phyloP scores from a whole-genome alignment of 768 basidiomycete genomes.

The Tulasnella calospora region DNA sequence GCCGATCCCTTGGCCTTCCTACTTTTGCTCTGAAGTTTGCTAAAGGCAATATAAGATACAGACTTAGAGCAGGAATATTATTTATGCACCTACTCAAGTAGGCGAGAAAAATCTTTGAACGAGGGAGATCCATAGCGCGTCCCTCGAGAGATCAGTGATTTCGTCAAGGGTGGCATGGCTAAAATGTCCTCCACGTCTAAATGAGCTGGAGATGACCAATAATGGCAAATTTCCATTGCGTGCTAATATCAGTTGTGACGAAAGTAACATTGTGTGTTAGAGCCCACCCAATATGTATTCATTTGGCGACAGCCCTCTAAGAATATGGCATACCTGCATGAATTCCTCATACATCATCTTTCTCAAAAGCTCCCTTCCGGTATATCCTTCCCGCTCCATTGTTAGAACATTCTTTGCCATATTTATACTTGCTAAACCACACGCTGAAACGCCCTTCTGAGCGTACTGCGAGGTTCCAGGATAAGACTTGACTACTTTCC shows the following conservation, averaged over 20 bases:
- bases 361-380: constrained; percentile 36
- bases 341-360: constrained; percentile 38
- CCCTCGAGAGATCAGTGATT: constrained; percentile 31
- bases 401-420: constrained; percentile 51
- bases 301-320: neutral
- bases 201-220: constrained; percentile 51
- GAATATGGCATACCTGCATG: constrained; percentile 37
- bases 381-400: constrained; percentile 36
- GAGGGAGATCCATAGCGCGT: constrained; percentile 2
- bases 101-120: neutral
- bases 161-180: constrained; percentile 47
- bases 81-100: neutral
- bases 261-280: no score
- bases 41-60: neutral
- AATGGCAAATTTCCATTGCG: constrained; percentile 51
- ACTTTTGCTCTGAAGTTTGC: neutral
- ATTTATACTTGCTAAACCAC: constrained; percentile 63
- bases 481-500: constrained; percentile 32
- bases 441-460: constrained; percentile 48
- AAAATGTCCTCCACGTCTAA: constrained; percentile 56
- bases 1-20: neutral
- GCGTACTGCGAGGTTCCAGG: constrained; percentile 54
- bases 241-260: constrained; percentile 39
- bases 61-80: neutral
- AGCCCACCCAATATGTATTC: neutral